Base-by-base conservation (phyloP, 2,329 filamentous ascomycete genomes). In the Ophiosphaerella narmari region DNA sequence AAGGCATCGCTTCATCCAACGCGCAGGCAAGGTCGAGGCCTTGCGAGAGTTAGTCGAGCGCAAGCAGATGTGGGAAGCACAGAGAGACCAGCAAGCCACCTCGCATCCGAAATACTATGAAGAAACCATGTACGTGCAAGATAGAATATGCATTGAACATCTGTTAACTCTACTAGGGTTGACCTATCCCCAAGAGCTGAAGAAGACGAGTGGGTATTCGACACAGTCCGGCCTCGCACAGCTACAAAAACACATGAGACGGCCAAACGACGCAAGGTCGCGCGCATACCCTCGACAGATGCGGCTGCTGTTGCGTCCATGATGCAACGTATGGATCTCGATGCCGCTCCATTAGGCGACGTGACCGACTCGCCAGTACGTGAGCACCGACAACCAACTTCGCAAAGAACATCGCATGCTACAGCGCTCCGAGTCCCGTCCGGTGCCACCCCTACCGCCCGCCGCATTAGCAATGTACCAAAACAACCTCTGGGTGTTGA, bases 131-230 rank as follows among this genome's bases (percentile, higher is more conserved):
- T 83, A 73, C 68, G 81, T 62, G 41, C 5, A 18, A 18, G 9
- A 8, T 3, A 11, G 9, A 37, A 7, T 9, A n/a, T 26, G 8
- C 6, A 8, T 16, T 4, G 31, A 62, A 11, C 18, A 21, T 38
- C 2, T 26, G 14, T 59, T 67, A 45, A 67, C 45, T 16, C n/a
- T 12, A 23, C 7, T 48, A 83, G 80, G 41, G 84, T 88, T 62
- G 86, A 84, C 7, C 82, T 95, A 46, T 80, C 83, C 2, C 80
- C 84, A 2, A 85, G 80, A 59, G 79, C 84, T 33, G 87, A 91
- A 5, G 81, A 89, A 13, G 91, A 96, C 57, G 92, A 90, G 57
- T 97, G 93, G 93, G 88, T 96, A 2, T 97, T 97, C 69, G 93
- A 97, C 67, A 97, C 93, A 0, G 86, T 97, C 67, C 94, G 90